phyloP scores from a whole-genome alignment of 2,329 filamentous ascomycete species.

The Atkinsonella texensis region DNA sequence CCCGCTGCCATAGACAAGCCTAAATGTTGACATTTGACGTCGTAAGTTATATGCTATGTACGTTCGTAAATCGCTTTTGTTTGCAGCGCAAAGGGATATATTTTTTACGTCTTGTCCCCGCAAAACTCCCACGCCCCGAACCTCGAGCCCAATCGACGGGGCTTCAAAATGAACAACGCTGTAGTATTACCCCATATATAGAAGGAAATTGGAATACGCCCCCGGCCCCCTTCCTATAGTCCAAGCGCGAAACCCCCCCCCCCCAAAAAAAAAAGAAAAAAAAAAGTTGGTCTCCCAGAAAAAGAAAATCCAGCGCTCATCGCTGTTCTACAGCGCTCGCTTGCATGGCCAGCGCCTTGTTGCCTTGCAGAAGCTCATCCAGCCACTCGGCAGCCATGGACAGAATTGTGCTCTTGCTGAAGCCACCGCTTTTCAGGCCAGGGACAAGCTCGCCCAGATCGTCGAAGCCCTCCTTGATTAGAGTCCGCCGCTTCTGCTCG shows the following conservation, averaged over 20 bases:
- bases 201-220: background rate
- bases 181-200: conserved; percentile 1
- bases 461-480: conserved; percentile 74
- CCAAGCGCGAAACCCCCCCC: background rate
- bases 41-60: background rate
- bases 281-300: background rate
- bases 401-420: conserved; percentile 75
- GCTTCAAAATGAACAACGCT: background rate
- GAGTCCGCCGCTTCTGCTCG: conserved; percentile 72
- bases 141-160: background rate
- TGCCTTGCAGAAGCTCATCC: conserved; percentile 59
- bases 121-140: background rate
- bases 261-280: background rate
- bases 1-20: background rate
- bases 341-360: conserved; percentile 38
- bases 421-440: conserved; percentile 57
- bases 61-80: background rate
- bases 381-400: conserved; percentile 66
- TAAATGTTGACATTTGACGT: background rate
- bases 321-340: background rate
- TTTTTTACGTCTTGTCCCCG: background rate
- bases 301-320: background rate
- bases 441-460: conserved; percentile 69
- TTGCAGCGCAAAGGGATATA: background rate
- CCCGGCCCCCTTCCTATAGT: too few relatives aligned